Evolutionary conservation across 495 filamentous ascomycete genomes (phyloP).

Genomic region (Penicillium verhagenii): DNA sequence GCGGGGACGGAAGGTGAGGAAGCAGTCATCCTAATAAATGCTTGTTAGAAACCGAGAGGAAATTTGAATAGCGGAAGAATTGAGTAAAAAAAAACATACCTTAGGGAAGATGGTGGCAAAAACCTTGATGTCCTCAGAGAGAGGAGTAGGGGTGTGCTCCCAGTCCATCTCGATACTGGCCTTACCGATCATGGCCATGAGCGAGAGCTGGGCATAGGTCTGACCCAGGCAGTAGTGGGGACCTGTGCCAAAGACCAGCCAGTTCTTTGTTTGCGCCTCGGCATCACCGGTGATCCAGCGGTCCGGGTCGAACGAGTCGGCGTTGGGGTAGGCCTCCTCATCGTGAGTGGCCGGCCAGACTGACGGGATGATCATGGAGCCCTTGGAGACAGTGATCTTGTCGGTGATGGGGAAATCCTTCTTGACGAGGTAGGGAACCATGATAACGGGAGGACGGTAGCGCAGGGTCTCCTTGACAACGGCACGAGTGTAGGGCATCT

Average conservation of each 20-base stretch:
- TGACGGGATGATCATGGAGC: slow-evolving; percentile 91
- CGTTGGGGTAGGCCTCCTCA: slow-evolving; percentile 85
- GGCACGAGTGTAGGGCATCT: slow-evolving; percentile 86
- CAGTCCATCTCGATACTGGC: slow-evolving; percentile 89
- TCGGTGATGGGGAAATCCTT: slow-evolving; percentile 91
- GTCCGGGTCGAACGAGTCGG: slow-evolving; percentile 84
- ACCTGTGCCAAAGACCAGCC: slow-evolving; percentile 92
- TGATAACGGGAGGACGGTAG: slow-evolving; percentile 94
- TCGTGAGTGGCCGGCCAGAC: slow-evolving; percentile 90
- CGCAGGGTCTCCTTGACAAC: slow-evolving; percentile 92
- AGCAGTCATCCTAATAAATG: slow-evolving; percentile 39
- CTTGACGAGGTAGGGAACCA: slow-evolving; percentile 96
- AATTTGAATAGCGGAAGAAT: not conserved
- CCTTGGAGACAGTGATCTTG: slow-evolving; percentile 86
- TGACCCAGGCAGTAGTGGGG: slow-evolving; percentile 97
- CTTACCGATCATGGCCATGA: slow-evolving; percentile 91
- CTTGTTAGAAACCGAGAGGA: slow-evolving; percentile 18
- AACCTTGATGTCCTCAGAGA: slow-evolving; percentile 93
- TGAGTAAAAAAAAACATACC: slow-evolving; percentile 53
- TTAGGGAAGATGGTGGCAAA: slow-evolving; percentile 97
- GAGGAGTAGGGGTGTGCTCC: slow-evolving; percentile 77
- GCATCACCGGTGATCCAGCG: slow-evolving; percentile 90
- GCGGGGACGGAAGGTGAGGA: slow-evolving; percentile 44
- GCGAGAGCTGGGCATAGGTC: slow-evolving; percentile 84
- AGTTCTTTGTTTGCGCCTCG: slow-evolving; percentile 93